These are phyloP conservation scores for Deuterostichococcus epilithicus DNA, from an alignment of 139 green algal species.

Conservation along the genomic window DNA sequence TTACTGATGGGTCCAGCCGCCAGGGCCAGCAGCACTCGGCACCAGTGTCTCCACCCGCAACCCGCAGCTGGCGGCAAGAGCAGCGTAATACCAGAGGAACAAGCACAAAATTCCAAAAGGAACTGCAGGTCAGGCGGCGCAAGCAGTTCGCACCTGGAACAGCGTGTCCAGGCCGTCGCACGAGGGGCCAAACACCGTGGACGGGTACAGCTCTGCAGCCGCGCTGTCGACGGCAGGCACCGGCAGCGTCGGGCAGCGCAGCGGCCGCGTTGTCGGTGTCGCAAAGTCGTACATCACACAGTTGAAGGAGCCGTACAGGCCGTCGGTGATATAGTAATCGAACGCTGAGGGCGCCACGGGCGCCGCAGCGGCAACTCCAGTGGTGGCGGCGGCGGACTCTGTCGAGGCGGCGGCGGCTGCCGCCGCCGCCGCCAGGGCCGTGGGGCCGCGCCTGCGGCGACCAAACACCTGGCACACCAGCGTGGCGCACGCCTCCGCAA, in stretches of 20 bases:
- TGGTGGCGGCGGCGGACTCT: too few relatives aligned
- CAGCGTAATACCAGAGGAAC: too few relatives aligned
- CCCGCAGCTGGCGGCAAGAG: too few relatives aligned
- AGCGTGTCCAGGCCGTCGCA: conserved; percentile 85
- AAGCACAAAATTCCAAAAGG: too few relatives aligned
- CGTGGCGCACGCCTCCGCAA: conserved; percentile 85
- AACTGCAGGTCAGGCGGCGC: too few relatives aligned
- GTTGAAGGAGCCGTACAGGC: conserved; percentile 97
- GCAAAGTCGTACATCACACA: conserved; percentile 85
- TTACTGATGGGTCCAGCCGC: conserved; percentile 8
- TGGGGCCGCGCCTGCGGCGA: conserved; percentile 41
- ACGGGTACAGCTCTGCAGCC: conserved; percentile 15
- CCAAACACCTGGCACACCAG: conserved; percentile 83
- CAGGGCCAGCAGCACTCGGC: too few relatives aligned
- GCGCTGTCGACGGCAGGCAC: neutral
- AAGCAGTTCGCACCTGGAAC: neutral
- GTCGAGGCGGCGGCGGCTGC: too few relatives aligned
- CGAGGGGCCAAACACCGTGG: conserved; percentile 85
- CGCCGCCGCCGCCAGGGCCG: too few relatives aligned
- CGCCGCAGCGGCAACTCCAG: neutral
- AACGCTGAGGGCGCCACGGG: neutral
- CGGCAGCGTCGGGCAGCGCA: conserved; percentile 18
- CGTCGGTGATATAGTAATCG: conserved; percentile 93
- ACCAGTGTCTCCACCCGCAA: too few relatives aligned
- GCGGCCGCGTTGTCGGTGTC: conserved; percentile 22